Evolutionary conservation across 192 early-diverging fungal species (phyloP), one percentile per base, ranked within the genome.

Genomic region (Oehlia diaphana): DNA sequence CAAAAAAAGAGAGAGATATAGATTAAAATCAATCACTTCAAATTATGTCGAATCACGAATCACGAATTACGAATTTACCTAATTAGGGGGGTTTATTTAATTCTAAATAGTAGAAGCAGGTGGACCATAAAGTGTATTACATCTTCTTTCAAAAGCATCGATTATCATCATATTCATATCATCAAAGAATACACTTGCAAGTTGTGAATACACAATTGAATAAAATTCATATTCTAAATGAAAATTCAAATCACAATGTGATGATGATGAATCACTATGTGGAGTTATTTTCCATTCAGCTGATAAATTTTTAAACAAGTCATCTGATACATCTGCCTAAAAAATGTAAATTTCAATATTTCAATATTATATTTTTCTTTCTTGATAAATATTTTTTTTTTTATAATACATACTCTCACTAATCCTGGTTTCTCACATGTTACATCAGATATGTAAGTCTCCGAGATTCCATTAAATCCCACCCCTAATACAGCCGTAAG

Each of bases 161-260:
- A 94, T 81, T 92, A 94, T 94, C 64, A 87, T 81, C 64, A 89
- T 89, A 65, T 90, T 91, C 42, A 95, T 92, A 65, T 92, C 86
- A 61, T 95, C 90, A 80, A 96, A 94, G 81, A 95, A 96, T 31
- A 95, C 75, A 23, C 87, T 88, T 10, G 96, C 91, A 12, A 92
- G 87, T 65, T 94, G 94, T 2, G 93, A 92, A 81, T 98, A 93
- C 31, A 98, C 71, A 2, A 91, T 81, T 10, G 92, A 94, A 42
- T 89, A 83, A 86, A 98, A 96, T 83, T 96, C 92, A 80, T 96
- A 98, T 31, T 86, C 84, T 33, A 96, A 93, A 47, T 84, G 72
- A 81, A 96, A 97, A 77, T 91, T 88, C 26, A 98, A 88, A 70
- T 82, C 80, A 75, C 90, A 92, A n/a, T 83, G 84, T 0, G 86